A percentile compares a stretch with the other conserved stretches of the same genome.
These are phyloP conservation scores for Phlebiopsis flavidoalba DNA, from an alignment of 768 basidiomycete genomes.

Conservation along the genomic window DNA sequence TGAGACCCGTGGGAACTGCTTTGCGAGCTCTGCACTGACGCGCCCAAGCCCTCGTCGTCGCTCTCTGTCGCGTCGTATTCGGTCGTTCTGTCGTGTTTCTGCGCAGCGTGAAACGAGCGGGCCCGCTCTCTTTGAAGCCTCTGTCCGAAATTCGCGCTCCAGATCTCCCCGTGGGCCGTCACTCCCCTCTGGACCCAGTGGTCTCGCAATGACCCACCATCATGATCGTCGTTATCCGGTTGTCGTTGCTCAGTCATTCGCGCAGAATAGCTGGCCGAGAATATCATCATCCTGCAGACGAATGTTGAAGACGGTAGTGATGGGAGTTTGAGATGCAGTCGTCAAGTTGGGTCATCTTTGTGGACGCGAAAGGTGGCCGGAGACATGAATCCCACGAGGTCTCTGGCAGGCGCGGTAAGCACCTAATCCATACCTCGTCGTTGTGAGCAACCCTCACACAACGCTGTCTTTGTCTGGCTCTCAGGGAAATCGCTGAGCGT, in stretches of 20 bases:
- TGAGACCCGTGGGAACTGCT: slow-evolving; percentile 3
- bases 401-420: slow-evolving; percentile 6
- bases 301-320: not conserved
- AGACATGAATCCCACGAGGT: slow-evolving; percentile 6
- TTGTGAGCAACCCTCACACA: not conserved
- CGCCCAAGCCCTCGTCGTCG: slow-evolving; percentile 6
- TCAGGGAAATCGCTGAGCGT: not conserved
- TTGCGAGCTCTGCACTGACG: not conserved
- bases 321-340: not conserved
- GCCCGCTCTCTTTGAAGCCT: not conserved
- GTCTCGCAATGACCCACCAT: not conserved
- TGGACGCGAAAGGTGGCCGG: slow-evolving; percentile 1
- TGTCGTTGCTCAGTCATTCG: not conserved
- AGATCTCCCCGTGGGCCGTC: slow-evolving; percentile 9
- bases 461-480: not conserved
- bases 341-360: not conserved
- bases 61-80: not conserved
- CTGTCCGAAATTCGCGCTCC: slow-evolving; percentile 3
- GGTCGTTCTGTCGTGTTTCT: not conserved
- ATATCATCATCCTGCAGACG: slow-evolving; percentile 1
- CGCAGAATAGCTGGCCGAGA: slow-evolving; percentile 12
- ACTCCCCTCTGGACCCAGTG: slow-evolving; percentile 10
- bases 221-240: not conserved
- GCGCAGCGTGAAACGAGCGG: not conserved
- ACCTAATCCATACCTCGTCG: not conserved